Conservation (phyloP, 1,139 yeast species). For the Sugiyamaella xylanicola region DNA sequence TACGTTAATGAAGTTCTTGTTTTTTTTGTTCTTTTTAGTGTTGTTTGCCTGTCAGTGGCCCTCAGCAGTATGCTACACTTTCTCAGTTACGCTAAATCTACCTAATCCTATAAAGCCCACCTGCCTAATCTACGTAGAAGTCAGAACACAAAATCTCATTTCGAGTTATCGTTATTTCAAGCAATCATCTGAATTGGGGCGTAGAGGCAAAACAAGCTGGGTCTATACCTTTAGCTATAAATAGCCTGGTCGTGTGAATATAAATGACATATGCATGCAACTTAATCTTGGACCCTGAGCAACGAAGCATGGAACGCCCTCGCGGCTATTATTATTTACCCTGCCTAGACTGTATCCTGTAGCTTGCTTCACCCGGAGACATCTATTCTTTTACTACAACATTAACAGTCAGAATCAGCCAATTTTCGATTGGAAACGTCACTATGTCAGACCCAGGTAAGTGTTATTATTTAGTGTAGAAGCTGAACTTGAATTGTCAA, state of each 20-base stretch:
- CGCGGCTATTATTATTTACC: constrained; percentile 12
- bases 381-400: too few species aligned
- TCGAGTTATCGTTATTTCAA: not conserved
- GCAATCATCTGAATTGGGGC: too few species aligned
- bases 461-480: not conserved
- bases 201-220: too few species aligned
- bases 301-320: not conserved
- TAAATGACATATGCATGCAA: constrained; percentile 11
- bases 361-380: not conserved
- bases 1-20: not conserved
- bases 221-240: too few species aligned
- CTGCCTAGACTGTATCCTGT: not conserved
- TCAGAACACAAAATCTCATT: too few species aligned
- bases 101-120: too few species aligned
- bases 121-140: too few species aligned
- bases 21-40: not conserved
- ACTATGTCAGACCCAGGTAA: not conserved
- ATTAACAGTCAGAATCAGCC: not conserved
- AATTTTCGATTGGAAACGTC: not conserved
- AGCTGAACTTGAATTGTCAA: not conserved
- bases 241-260: too few species aligned
- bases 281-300: constrained; percentile 9
- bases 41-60: not conserved
- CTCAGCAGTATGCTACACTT: not conserved
- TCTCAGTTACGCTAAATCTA: not conserved